Conservation (phyloP, 495 filamentous ascomycete species). For the Neurospora sp. region DNA sequence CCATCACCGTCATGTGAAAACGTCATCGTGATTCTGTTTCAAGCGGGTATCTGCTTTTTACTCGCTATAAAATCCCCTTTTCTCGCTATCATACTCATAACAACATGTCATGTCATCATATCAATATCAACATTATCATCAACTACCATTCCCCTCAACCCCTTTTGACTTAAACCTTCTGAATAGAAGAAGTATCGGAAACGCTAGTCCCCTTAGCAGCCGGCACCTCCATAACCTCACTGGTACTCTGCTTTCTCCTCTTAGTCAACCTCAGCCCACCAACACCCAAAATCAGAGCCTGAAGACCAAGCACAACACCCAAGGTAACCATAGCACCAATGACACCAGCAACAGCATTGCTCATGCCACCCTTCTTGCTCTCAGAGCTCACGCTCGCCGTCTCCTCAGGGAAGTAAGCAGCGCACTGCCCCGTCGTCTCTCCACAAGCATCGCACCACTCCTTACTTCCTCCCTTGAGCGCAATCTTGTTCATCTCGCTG, state of each 20-base stretch:
- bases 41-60: neutral
- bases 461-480: conserved; percentile 41
- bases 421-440: conserved; percentile 51
- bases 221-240: neutral
- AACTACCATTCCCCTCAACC: neutral
- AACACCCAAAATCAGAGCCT: conserved; percentile 28
- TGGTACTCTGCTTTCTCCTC: conserved; percentile 10
- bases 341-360: conserved; percentile 43
- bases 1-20: neutral
- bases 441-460: conserved; percentile 65
- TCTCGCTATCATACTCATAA: neutral
- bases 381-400: no score
- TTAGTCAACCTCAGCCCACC: conserved; percentile 26
- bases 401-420: conserved; percentile 15
- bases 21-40: neutral
- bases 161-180: neutral
- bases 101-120: neutral
- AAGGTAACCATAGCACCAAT: conserved; percentile 41
- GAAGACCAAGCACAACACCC: conserved; percentile 30
- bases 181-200: neutral
- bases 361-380: conserved; percentile 11
- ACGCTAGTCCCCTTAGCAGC: neutral
- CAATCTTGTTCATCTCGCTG: conserved; percentile 46
- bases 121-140: neutral
- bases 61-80: neutral